Conservation (phyloP, 2,329 filamentous ascomycete species). For the Paramyrothecium sp. region DNA sequence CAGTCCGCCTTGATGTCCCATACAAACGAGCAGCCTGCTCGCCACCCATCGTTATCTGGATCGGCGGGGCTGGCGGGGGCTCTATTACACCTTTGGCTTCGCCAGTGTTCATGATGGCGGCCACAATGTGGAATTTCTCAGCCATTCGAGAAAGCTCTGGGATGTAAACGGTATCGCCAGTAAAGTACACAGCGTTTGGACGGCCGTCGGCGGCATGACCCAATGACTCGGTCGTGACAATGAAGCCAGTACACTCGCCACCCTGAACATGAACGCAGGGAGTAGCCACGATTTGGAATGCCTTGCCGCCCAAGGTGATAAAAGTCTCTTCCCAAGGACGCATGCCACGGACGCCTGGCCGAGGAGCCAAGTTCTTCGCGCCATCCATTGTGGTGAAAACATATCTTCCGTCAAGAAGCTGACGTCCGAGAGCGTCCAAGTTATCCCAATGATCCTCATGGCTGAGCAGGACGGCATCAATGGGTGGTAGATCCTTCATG, state of each 20-base stretch:
- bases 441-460: no score
- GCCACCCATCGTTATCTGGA: constrained; percentile 45
- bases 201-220: constrained; percentile 26
- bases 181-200: no score
- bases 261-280: constrained; percentile 42
- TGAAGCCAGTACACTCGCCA: constrained; percentile 43
- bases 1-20: constrained; percentile 36
- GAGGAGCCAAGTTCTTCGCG: constrained; percentile 38
- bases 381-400: constrained; percentile 47
- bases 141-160: constrained; percentile 34
- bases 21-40: constrained; percentile 36
- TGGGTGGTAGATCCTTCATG: no score
- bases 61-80: no score
- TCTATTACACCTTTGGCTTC: no score
- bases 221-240: constrained; percentile 34
- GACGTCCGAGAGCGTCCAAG: constrained; percentile 40
- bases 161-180: constrained; percentile 48
- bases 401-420: constrained; percentile 40
- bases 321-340: constrained; percentile 34
- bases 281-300: no score
- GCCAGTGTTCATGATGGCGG: no score
- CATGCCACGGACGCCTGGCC: constrained; percentile 38
- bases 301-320: constrained; percentile 26
- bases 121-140: constrained; percentile 32
- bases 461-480: no score